Conservation (phyloP, 2,329 filamentous ascomycete genomes). For the Didymella arachidicola region DNA sequence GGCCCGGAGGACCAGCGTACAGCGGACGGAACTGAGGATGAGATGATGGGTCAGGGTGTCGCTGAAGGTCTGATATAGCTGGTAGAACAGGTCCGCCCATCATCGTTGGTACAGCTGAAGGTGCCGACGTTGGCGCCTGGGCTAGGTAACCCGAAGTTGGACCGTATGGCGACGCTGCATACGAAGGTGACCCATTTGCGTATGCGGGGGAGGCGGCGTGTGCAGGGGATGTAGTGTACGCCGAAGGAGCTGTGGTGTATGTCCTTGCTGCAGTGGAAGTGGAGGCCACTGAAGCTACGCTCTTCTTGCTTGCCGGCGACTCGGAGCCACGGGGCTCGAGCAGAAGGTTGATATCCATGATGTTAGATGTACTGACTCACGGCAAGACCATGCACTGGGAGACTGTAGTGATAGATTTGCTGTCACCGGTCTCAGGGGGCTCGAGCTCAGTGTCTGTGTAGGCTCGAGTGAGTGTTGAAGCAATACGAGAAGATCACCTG, state of each 20-base stretch:
- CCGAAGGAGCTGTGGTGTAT: constrained; percentile 47
- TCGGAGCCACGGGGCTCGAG: constrained; percentile 80
- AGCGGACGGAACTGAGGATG: constrained; percentile 51
- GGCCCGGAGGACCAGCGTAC: constrained; percentile 53
- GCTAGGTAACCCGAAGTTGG: constrained; percentile 36
- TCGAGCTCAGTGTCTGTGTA: background rate
- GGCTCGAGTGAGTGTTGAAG: background rate
- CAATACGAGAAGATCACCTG: background rate
- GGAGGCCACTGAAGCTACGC: constrained; percentile 49
- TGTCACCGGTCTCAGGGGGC: constrained; percentile 4
- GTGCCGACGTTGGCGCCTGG: constrained; percentile 38
- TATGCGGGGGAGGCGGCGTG: constrained; percentile 46
- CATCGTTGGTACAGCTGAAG: constrained; percentile 38
- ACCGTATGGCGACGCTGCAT: constrained; percentile 43
- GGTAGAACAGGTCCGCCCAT: constrained; percentile 50
- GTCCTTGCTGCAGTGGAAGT: constrained; percentile 51
- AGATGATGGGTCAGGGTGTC: constrained; percentile 50
- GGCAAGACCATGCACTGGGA: constrained; percentile 53
- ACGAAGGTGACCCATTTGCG: constrained; percentile 42
- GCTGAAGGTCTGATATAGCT: constrained; percentile 49
- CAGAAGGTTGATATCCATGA: constrained; percentile 95
- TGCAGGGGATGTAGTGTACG: constrained; percentile 47
- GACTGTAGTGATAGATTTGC: background rate
- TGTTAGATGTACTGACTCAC: constrained; percentile 61
- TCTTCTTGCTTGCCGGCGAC: constrained; percentile 63